These are phyloP conservation scores for Trichophyton benhamiae DNA, from an alignment of 2,329 filamentous ascomycete genomes.

Conservation along the genomic window DNA sequence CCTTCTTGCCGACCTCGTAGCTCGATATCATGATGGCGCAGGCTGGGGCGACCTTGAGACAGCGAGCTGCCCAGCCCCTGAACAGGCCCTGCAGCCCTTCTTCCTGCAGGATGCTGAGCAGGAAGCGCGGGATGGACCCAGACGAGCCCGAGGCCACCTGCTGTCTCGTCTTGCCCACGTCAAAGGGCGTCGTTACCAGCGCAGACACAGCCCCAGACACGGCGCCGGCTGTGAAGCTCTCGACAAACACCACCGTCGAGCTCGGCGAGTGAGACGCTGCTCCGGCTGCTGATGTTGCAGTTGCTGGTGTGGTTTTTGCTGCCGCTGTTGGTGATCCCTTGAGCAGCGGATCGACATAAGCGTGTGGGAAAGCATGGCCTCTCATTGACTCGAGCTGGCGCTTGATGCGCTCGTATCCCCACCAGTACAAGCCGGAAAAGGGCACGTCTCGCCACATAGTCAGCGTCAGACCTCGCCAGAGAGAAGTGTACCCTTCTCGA, in stretches of 20 bases:
- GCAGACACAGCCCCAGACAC: slow-evolving; percentile 73
- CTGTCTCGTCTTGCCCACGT: slow-evolving; percentile 91
- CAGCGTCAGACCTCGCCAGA: slow-evolving; percentile 82
- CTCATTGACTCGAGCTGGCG: slow-evolving; percentile 58
- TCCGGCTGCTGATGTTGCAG: too few species aligned
- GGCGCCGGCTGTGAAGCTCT: slow-evolving; percentile 81
- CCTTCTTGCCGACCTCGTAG: slow-evolving; percentile 90
- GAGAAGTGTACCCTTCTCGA: slow-evolving; percentile 59
- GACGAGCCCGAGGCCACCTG: slow-evolving; percentile 45
- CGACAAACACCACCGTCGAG: slow-evolving; percentile 64
- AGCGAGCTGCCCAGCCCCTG: slow-evolving; percentile 81
- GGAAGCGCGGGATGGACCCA: slow-evolving; percentile 59
- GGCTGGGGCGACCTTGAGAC: slow-evolving; percentile 85
- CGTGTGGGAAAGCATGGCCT: slow-evolving; percentile 27
- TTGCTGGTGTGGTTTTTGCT: too few species aligned
- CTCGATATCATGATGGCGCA: slow-evolving; percentile 99
- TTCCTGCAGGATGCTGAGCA: slow-evolving; percentile 82
- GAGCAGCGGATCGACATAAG: not conserved
- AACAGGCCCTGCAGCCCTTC: slow-evolving; percentile 75
- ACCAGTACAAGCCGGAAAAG: slow-evolving; percentile 96
- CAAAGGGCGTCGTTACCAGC: slow-evolving; percentile 84
- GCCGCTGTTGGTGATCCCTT: not conserved
- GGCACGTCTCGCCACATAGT: slow-evolving; percentile 96
- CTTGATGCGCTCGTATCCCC: slow-evolving; percentile 82
- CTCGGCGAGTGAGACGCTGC: slow-evolving; percentile 41